Base-by-base conservation (phyloP, 2,329 filamentous ascomycete species). In the Colletotrichum gloeosporioides region DNA sequence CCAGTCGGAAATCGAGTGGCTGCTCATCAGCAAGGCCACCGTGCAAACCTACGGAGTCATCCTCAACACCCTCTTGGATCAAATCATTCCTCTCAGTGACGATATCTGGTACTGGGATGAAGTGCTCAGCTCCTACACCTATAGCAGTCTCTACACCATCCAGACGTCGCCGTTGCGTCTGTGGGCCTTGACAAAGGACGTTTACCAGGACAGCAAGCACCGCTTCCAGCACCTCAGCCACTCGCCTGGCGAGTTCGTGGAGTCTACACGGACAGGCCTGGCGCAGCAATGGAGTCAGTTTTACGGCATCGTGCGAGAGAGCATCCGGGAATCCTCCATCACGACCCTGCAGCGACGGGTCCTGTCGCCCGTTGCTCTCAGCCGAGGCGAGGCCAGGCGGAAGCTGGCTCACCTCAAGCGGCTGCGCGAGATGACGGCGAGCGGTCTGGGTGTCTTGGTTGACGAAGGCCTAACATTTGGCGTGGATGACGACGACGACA, bases 51-150 rank as follows among this genome's bases (percentile, higher is more conserved):
- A 98, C 81, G 96, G 96, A 6, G 87, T 95, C 65, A 90, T 98
- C 55, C 87, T 98, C 79, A 93, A 93, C 79, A 92, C 91, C 0
- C 89, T 99, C 5, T 86, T 98, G 13, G 94, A 96, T 71, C 94
- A 97, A 80, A 98, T 96, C 13, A 92, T 96, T 13, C 93, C 94
- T 0, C 85, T 99, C 22, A 95, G 93, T 80, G 93, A 98, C 78
- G 96, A 98, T 79, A 93, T 98, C 29, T 96, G 94, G 92, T 99
- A 99, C 84, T 99, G 97, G 97, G 95, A 98, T 81, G 94, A 97
- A 79, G 91, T 98, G 3, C 86, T 98, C 34, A 91, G 92, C 12
- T 98, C 95, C 1, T 93, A 95, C 79, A 90, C 92, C 65, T 95
- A 94, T 81, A 96, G 95, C 78, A 93, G 92, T 36, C 83, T 98